Conservation (phyloP, 129 eudicot genomes). For the Tanacetum coccineum region DNA sequence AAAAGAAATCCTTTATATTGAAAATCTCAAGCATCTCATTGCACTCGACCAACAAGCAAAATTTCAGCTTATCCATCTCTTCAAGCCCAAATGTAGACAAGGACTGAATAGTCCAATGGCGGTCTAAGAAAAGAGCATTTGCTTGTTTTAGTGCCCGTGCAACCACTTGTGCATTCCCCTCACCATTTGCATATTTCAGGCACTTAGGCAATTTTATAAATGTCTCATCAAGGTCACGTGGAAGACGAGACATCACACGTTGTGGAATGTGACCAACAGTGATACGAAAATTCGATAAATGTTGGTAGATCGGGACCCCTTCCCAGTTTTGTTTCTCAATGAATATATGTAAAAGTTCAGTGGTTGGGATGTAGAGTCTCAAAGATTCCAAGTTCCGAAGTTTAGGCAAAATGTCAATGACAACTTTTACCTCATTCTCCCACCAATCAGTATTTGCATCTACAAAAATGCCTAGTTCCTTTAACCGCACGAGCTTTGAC, state of each 20-base stretch:
- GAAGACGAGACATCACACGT: constrained; percentile 13
- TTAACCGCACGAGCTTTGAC: constrained; percentile 11
- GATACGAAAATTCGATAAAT: constrained; percentile 12
- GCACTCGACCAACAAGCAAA: constrained; percentile 27
- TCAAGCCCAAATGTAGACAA: constrained; percentile 22
- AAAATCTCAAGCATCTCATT: constrained; percentile 20
- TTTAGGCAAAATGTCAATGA: constrained; percentile 1
- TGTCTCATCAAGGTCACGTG: constrained; percentile 10
- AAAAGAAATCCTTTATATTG: not conserved
- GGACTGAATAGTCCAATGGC: constrained; percentile 10
- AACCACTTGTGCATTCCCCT: constrained; percentile 1
- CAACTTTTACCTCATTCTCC: constrained; percentile 11
- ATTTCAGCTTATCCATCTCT: constrained; percentile 3
- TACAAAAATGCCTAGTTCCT: constrained; percentile 19
- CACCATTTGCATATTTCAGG: constrained; percentile 29
- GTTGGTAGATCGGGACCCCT: constrained; percentile 12
- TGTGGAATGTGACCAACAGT: constrained; percentile 23
- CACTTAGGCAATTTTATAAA: constrained; percentile 18
- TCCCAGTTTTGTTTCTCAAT: not conserved
- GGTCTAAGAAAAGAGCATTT: constrained; percentile 23
- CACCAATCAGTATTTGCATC: constrained; percentile 21
- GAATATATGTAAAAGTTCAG: not conserved
- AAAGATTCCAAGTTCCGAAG: constrained; percentile 9
- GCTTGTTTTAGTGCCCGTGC: not conserved
- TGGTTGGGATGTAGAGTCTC: constrained; percentile 19